Conservation (phyloP, 2,329 filamentous ascomycete genomes). For the Cryphonectria japonica region DNA sequence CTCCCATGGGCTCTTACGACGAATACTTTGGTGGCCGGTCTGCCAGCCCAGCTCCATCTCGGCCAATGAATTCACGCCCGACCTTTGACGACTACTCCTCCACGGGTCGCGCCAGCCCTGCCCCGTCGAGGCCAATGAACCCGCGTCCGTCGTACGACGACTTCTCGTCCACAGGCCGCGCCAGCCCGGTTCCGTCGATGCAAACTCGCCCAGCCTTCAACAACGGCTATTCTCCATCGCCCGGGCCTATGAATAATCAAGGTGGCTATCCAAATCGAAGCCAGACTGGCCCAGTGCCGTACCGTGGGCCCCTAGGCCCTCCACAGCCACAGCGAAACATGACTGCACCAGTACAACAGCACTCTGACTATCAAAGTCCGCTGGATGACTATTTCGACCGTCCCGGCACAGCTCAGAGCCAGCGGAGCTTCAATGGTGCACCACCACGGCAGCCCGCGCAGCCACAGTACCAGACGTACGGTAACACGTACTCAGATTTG, state of each 20-base stretch:
- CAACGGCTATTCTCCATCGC: neutral
- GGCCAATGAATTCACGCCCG: constrained; percentile 20
- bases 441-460: constrained; percentile 13
- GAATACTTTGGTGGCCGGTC: constrained; percentile 25
- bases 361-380: constrained; percentile 15
- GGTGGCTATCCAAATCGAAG: constrained; percentile 34
- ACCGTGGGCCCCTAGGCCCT: constrained; percentile 30
- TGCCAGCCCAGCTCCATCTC: constrained; percentile 23
- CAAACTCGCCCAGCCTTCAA: constrained; percentile 1
- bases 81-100: constrained; percentile 31
- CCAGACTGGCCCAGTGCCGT: constrained; percentile 37
- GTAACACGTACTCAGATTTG: constrained; percentile 15
- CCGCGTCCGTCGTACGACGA: constrained; percentile 18
- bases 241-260: neutral
- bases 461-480: constrained; percentile 12
- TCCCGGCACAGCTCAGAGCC: constrained; percentile 29
- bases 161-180: constrained; percentile 27
- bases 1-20: constrained; percentile 26
- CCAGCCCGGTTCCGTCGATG: constrained; percentile 1
- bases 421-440: constrained; percentile 19
- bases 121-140: constrained; percentile 35
- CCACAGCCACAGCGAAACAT: constrained; percentile 39
- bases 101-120: constrained; percentile 37
- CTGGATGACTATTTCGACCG: constrained; percentile 25
- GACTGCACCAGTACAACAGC: constrained; percentile 38